A percentile compares a stretch with the other conserved stretches of the same genome.
These are phyloP conservation scores for Nakaseomyces delphensis DNA, from an alignment of 1,139 yeast species.

Conservation along the genomic window DNA sequence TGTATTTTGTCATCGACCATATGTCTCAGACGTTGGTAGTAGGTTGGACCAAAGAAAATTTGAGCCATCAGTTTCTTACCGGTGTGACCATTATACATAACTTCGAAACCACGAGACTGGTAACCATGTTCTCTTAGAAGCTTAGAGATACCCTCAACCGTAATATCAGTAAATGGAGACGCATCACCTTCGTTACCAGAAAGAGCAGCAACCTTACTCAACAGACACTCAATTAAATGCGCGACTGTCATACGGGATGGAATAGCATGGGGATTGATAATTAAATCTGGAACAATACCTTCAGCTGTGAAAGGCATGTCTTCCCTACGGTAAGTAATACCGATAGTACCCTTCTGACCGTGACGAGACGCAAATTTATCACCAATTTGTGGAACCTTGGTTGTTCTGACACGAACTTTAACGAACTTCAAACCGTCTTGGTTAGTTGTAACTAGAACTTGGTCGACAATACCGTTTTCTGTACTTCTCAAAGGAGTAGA, in stretches of 20 bases:
- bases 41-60: slow-evolving; percentile 97
- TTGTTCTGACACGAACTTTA: slow-evolving; percentile 97
- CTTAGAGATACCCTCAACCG: slow-evolving; percentile 92
- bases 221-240: slow-evolving; percentile 94
- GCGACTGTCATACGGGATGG: slow-evolving; percentile 99
- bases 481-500: slow-evolving; percentile 95
- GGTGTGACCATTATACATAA: slow-evolving; percentile 97
- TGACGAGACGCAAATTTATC: slow-evolving; percentile 98
- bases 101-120: slow-evolving; percentile 97
- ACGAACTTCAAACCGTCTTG: slow-evolving; percentile 97
- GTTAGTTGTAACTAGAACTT: slow-evolving; percentile 89
- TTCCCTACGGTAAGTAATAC: slow-evolving; percentile 96
- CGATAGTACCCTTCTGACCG: slow-evolving; percentile 99
- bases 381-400: slow-evolving; percentile 97
- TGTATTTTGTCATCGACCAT: slow-evolving; percentile 99
- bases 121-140: slow-evolving; percentile 91
- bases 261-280: slow-evolving; percentile 97
- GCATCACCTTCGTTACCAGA: slow-evolving; percentile 99
- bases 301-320: slow-evolving; percentile 98
- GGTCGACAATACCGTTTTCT: slow-evolving; percentile 97
- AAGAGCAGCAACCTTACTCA: slow-evolving; percentile 88
- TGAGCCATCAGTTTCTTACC: slow-evolving; percentile 97
- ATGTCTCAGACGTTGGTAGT: slow-evolving; percentile 95
- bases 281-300: slow-evolving; percentile 94
- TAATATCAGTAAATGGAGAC: slow-evolving; percentile 94